Base-by-base conservation (phyloP, 75 land plant genomes). In the Cunninghamia lanceolata region DNA sequence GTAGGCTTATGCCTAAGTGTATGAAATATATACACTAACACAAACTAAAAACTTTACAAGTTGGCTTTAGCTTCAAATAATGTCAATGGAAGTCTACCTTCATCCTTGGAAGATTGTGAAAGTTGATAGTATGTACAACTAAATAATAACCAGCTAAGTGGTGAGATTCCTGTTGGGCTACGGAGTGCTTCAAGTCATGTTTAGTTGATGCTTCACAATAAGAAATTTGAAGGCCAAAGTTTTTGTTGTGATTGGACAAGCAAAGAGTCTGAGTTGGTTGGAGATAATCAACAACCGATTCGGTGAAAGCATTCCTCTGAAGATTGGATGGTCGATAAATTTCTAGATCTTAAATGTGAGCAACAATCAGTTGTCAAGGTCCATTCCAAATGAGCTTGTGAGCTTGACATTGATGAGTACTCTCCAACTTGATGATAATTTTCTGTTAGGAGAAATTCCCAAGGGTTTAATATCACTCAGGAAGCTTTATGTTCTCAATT, bases 101-200 rank as follows among this genome's bases (percentile, higher is more conserved):
- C n/a, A 9, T 70, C 82, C 4, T 89, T 93, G 14, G 93, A 89
- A 3, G 52, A 88, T 39, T 96, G 98, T 87, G 82, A 35, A 70
- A 92, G 90, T 83, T 82, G 95, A 42, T 42, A 16, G 0, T 91
- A 94, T 10, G 80, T 95, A 43, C 82, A 94, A 14, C 70, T 96
- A 28, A 42, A 36, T 21, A 36, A 82, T n/a, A 96, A 95, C 90
- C 14, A 45, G 70, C 85, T 96, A 1, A 85, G 89, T 10, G 98
- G 98, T 21, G 70, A 83, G 35, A 82, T 95, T 45, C 94, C 98
- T 0, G 79, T 40, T 0, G 86, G 43, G 1, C 75, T 96, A 4
- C 93, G 95, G 95, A 93, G 93, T 11, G 40, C 94, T 8, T 93
- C 94, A 0, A 87, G 81, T 32, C 83, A 95, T 3, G 83, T 17